Conservation (phyloP, 2,329 filamentous ascomycete species). For the Annulohypoxylon truncatum region DNA sequence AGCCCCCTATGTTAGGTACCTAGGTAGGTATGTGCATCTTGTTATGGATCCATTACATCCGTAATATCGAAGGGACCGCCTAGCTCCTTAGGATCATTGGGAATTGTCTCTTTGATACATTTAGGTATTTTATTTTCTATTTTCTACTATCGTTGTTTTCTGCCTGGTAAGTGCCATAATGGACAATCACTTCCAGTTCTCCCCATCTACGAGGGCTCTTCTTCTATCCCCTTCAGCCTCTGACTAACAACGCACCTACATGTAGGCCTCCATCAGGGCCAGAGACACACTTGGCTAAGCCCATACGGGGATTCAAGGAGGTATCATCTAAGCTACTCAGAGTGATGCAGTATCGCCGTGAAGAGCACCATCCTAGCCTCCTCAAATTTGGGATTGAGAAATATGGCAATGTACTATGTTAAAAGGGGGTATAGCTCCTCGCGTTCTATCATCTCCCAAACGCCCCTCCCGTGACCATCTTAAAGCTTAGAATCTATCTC, state of each 20-base stretch:
- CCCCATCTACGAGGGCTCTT: not conserved
- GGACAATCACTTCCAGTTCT: not conserved
- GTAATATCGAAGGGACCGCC: no score
- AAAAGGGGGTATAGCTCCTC: constrained; percentile 35
- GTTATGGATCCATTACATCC: no score
- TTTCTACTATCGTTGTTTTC: not conserved
- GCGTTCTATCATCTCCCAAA: constrained; percentile 28
- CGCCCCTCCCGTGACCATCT: constrained; percentile 40
- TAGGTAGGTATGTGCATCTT: not conserved
- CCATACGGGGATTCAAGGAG: not conserved
- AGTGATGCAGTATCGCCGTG: not conserved
- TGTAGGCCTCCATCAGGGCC: not conserved
- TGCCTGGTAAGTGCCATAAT: not conserved
- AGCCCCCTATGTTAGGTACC: no score
- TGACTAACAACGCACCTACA: not conserved
- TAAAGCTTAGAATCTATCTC: constrained; percentile 85
- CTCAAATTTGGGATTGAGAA: constrained; percentile 2
- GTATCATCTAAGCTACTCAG: not conserved
- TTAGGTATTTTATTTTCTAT: constrained; percentile 8
- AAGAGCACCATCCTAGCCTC: constrained; percentile 10
- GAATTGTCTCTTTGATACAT: not conserved
- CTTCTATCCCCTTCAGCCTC: not conserved
- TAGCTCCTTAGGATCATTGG: no score
- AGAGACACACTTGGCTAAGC: not conserved
- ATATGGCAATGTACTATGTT: constrained; percentile 14